Percentiles rank a stretch among this genome's conserved stretches.
These are phyloP conservation scores for Colletotrichum tabaci DNA, from an alignment of 2,329 filamentous ascomycete species.

Conservation along the genomic window DNA sequence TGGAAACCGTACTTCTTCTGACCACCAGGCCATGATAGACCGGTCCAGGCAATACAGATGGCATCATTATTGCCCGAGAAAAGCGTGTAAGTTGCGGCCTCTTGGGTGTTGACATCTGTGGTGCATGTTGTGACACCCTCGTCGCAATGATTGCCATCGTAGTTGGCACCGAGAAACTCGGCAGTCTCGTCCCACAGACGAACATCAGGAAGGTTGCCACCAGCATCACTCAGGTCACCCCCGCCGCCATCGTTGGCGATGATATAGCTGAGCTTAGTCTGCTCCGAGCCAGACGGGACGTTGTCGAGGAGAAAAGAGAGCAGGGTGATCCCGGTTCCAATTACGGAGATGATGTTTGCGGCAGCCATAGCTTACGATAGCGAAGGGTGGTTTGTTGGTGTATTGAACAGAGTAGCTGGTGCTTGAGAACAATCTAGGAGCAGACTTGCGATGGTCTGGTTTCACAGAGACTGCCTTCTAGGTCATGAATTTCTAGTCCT, in stretches of 20 bases:
- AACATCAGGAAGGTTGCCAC: constrained; percentile 48
- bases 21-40: constrained; percentile 43
- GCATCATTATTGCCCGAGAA: constrained; percentile 48
- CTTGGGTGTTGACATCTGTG: constrained; percentile 39
- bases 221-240: constrained; percentile 43
- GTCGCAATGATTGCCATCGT: constrained; percentile 42
- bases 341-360: constrained; percentile 20
- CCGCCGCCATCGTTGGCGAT: constrained; percentile 42
- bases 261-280: constrained; percentile 33
- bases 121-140: constrained; percentile 44
- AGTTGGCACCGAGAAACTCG: constrained; percentile 44
- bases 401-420: too few relatives aligned
- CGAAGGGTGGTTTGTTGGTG: too few relatives aligned
- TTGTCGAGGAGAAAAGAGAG: constrained; percentile 25
- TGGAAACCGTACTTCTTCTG: constrained; percentile 44
- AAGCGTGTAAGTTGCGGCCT: constrained; percentile 46
- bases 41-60: constrained; percentile 46
- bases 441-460: too few relatives aligned
- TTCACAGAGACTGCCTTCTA: too few relatives aligned
- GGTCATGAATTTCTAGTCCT: too few relatives aligned
- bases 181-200: constrained; percentile 48
- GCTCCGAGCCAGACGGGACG: neutral
- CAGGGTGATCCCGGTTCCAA: constrained; percentile 29
- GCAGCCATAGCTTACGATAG: neutral
- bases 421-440: too few relatives aligned